Evolutionary conservation across 805 yeast genomes (phyloP).

Genomic region (Zygoascus bituminiphila): DNA sequence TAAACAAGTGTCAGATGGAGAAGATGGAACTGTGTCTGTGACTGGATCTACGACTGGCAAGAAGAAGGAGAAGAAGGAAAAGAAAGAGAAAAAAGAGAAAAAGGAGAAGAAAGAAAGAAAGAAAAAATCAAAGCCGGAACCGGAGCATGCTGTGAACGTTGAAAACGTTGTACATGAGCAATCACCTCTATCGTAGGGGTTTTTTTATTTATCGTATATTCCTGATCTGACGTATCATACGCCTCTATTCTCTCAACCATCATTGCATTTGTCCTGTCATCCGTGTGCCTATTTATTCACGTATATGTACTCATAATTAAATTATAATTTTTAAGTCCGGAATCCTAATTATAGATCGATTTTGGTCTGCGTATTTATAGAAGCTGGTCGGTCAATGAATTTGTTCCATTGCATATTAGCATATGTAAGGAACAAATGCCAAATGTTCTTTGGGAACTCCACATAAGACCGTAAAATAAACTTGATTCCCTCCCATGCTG

Average conservation of each 20-base stretch:
- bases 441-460: conserved; percentile 58
- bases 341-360: conserved; percentile 1
- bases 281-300: too few species aligned
- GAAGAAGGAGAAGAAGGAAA: conserved; percentile 23
- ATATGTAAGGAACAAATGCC: conserved; percentile 41
- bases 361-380: neutral
- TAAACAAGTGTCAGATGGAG: conserved; percentile 22
- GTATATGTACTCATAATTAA: too few species aligned
- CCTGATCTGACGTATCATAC: too few species aligned
- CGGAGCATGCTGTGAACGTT: too few species aligned
- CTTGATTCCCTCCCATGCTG: conserved; percentile 49
- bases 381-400: conserved; percentile 47
- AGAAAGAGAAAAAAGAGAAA: conserved; percentile 28
- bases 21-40: neutral
- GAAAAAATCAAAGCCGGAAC: neutral
- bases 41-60: conserved; percentile 5
- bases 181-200: neutral
- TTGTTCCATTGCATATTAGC: conserved; percentile 58
- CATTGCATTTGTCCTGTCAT: too few species aligned
- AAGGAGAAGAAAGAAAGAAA: conserved; percentile 6
- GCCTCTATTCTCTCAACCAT: too few species aligned
- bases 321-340: too few species aligned
- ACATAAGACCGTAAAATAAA: conserved; percentile 62
- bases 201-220: too few species aligned
- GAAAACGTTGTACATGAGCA: too few species aligned